These are phyloP conservation scores for Talaromyces pinophilus DNA, from an alignment of 2,329 filamentous ascomycete species.

Conservation along the genomic window DNA sequence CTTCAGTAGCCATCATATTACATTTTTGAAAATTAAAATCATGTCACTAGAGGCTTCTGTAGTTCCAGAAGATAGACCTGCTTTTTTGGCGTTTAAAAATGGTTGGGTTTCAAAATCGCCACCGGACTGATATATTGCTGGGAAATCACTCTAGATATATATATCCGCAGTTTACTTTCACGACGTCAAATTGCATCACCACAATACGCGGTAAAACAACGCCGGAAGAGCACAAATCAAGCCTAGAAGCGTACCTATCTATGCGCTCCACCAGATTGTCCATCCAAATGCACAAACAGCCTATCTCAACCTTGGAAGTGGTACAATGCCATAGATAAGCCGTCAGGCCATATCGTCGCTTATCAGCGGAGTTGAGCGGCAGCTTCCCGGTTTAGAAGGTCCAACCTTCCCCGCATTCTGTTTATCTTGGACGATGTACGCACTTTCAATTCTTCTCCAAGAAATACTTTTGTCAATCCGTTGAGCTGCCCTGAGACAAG, in stretches of 20 bases:
- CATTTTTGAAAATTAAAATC: neutral
- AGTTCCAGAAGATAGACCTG: neutral
- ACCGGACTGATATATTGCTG: no score
- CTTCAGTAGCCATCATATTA: neutral
- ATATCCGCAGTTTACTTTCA: neutral
- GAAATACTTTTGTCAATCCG: neutral
- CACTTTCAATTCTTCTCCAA: neutral
- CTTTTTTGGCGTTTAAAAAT: neutral
- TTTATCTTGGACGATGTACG: slow-evolving; percentile 3
- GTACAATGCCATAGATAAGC: neutral
- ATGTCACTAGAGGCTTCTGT: neutral
- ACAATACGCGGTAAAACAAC: neutral
- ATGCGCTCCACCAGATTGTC: neutral
- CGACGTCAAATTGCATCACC: no score
- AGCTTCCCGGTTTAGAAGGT: neutral
- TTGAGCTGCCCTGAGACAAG: slow-evolving; percentile 17
- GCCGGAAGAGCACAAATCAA: neutral
- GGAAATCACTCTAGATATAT: neutral
- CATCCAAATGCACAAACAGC: neutral
- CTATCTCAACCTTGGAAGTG: neutral
- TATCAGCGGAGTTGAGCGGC: slow-evolving; percentile 15
- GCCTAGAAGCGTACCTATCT: neutral
- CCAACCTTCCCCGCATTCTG: neutral
- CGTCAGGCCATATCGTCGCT: slow-evolving; percentile 1
- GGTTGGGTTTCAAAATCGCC: neutral